Evolutionary conservation across 2,329 filamentous ascomycete species (phyloP), one percentile per base, ranked within the genome.

Genomic region (Sporothrix mexicana): DNA sequence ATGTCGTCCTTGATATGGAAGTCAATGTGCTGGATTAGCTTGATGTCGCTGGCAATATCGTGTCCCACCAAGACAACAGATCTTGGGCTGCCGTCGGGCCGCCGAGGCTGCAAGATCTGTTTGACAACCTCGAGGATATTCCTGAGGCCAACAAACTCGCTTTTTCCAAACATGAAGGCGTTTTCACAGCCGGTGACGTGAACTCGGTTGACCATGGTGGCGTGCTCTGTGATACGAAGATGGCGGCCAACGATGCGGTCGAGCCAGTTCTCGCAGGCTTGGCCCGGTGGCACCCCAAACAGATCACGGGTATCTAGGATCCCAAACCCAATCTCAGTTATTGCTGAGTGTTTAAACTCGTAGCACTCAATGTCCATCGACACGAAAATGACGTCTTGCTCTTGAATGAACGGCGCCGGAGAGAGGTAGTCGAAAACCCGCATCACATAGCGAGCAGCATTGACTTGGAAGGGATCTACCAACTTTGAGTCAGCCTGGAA

Each of bases 281-380:
- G 77, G 0, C 93, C 93, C 2, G 93, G 92, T 0, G 88, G 77
- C 0, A 90, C 74, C 8, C 80, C 82, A 0, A 81, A 77, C 25
- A 94, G 79, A 51, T 87, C 80, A 4, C 80, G 77, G 0, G 92
- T 94, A 79, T 98, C 94, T 0, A 98, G 84, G 2, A 91, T 90
- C 1, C 93, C 91, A 55, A 99, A 85, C 0, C 96, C 96, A 53
- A 99, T 86, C 80, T 99, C 96, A 0, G 95, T 97, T 73, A 98
- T 87, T 13, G 88, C 84, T 47, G 85, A 83, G 13, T 89, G 87
- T 61, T 88, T 84, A 25, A 83, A 82, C 80, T 99, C 96, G 73
- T 91, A 93, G 0, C 91, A 90, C 80, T 99, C 96, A 45, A 96
- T 84, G 77, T 99, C 96, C 61, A 98, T 85, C 74, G 88, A 90